phyloP scores from a whole-genome alignment of 2,329 filamentous ascomycete genomes.

The Xylariaceae sp. region DNA sequence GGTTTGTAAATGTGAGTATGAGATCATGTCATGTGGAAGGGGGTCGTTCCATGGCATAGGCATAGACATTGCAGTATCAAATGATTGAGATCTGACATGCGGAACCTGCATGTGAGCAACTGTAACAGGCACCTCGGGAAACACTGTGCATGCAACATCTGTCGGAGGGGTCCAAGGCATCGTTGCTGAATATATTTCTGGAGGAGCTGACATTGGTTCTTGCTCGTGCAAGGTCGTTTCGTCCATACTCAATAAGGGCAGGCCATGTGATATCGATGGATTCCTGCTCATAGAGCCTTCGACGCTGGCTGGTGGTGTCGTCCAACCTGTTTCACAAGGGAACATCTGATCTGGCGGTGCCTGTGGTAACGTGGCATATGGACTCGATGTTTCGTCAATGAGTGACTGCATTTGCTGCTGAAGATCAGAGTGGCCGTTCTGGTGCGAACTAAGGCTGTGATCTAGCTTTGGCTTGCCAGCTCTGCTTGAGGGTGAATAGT shows the following conservation, averaged over 20 bases:
- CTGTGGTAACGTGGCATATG: slow-evolving; percentile 28
- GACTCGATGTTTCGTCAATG: slow-evolving; percentile 30
- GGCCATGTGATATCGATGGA: slow-evolving; percentile 35
- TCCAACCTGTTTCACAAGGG: slow-evolving; percentile 38
- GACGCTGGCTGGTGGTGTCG: slow-evolving; percentile 36
- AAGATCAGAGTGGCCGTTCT: slow-evolving; percentile 18
- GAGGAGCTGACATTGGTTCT: slow-evolving; percentile 25
- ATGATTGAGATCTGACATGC: slow-evolving; percentile 36
- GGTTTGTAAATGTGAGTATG: slow-evolving; percentile 35
- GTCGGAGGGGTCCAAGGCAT: slow-evolving; percentile 41
- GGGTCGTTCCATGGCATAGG: slow-evolving; percentile 31
- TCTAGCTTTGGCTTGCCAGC: slow-evolving; percentile 48
- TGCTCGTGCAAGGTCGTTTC: slow-evolving; percentile 23
- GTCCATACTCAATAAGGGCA: slow-evolving; percentile 33
- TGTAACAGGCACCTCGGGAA: slow-evolving; percentile 33
- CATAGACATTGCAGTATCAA: slow-evolving; percentile 34
- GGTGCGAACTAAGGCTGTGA: slow-evolving; percentile 16
- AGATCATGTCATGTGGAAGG: slow-evolving; percentile 32
- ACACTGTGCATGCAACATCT: slow-evolving; percentile 34
- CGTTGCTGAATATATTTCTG: slow-evolving; percentile 36
- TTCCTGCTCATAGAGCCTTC: slow-evolving; percentile 35
- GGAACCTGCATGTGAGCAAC: slow-evolving; percentile 26
- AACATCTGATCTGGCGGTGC: slow-evolving; percentile 33
- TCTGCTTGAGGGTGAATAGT: slow-evolving; percentile 52
- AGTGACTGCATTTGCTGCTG: slow-evolving; percentile 20